Evolutionary conservation across 1,284 basidiomycete genomes (phyloP).

Genomic region (Trametes versicolor): DNA sequence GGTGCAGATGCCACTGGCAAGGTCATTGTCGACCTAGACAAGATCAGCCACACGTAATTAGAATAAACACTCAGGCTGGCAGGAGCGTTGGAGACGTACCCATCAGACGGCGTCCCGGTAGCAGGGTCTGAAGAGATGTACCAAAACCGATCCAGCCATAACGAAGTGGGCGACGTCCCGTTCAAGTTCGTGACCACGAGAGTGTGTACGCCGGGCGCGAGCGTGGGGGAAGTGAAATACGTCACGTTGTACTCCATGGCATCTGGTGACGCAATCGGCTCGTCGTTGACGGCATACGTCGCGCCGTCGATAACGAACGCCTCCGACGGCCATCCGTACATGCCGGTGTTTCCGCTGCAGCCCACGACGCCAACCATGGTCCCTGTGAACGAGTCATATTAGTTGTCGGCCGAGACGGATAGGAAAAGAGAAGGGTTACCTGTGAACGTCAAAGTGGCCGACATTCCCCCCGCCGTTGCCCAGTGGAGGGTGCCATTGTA

Average conservation of each 20-base stretch:
- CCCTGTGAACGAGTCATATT: conserved; percentile 13
- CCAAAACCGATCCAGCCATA: conserved; percentile 36
- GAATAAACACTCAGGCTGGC: too few species aligned
- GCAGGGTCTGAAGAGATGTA: conserved; percentile 11
- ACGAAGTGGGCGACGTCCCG: conserved; percentile 32
- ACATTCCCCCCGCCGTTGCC: background rate
- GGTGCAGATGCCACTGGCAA: background rate
- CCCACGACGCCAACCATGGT: conserved; percentile 32
- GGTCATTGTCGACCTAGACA: too few species aligned
- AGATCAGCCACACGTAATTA: too few species aligned
- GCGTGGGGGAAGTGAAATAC: conserved; percentile 30
- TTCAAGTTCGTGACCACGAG: conserved; percentile 34
- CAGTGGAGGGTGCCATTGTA: background rate
- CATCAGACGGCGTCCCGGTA: background rate
- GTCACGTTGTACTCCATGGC: conserved; percentile 11
- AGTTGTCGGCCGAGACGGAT: background rate
- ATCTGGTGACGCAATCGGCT: conserved; percentile 22
- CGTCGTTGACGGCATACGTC: conserved; percentile 1
- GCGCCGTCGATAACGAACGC: conserved; percentile 30
- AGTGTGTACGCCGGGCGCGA: conserved; percentile 26
- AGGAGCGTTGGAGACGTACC: too few species aligned
- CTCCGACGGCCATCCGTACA: conserved; percentile 27
- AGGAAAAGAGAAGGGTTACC: background rate
- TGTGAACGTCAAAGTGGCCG: background rate
- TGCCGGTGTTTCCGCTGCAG: conserved; percentile 22